Conservation (phyloP, 306 rosid species). For the Cicer judaicum region DNA sequence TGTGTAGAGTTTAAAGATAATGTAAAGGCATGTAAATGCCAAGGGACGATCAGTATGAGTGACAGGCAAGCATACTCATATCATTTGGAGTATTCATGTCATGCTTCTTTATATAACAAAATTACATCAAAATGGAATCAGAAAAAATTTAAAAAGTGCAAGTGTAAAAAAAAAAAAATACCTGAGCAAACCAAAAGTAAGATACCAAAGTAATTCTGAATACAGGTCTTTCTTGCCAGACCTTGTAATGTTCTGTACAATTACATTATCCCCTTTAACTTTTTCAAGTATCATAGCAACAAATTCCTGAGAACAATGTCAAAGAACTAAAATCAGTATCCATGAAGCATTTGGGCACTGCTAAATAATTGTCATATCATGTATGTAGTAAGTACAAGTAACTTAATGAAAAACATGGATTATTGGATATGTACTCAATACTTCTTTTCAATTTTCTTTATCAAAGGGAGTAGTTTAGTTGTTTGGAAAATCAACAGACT, state of each 20-base stretch:
- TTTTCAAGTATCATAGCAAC: conserved; percentile 63
- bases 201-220: conserved; percentile 81
- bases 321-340: conserved; percentile 25
- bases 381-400: background rate
- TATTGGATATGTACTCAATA: background rate
- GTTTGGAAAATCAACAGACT: conserved; percentile 5
- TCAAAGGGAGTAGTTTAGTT: background rate
- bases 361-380: conserved; percentile 22
- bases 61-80: conserved; percentile 9
- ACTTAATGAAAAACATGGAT: conserved; percentile 1
- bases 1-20: conserved; percentile 27
- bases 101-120: conserved; percentile 22
- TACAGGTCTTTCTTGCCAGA: conserved; percentile 94
- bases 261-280: conserved; percentile 62
- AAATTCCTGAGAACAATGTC: conserved; percentile 60
- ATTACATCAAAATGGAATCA: conserved; percentile 28
- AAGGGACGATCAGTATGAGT: conserved; percentile 20
- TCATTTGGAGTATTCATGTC: conserved; percentile 16
- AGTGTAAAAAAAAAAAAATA: conserved; percentile 33
- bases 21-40: conserved; percentile 3
- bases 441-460: conserved; percentile 1
- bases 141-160: conserved; percentile 20
- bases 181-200: conserved; percentile 78
- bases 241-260: conserved; percentile 69
- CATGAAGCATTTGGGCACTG: background rate